Base-by-base conservation (phyloP, 1,284 basidiomycete species). In the Rhizopogon parksii region DNA sequence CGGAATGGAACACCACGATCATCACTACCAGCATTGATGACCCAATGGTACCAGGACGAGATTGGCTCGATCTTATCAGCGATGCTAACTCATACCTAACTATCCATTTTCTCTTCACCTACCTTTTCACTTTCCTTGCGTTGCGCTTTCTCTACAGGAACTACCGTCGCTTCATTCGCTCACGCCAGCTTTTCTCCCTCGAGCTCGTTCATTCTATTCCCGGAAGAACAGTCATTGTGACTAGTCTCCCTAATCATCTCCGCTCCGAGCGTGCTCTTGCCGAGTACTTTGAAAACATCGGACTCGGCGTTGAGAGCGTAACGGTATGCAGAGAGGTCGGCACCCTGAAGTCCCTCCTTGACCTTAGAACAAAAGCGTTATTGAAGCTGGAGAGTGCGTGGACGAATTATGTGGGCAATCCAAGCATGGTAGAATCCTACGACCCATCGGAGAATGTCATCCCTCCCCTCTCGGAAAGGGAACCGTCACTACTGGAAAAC, bases 171-270 rank as follows among this genome's bases (percentile, higher is more conserved):
- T 99, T 95, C 71, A 81, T 98, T 50, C 85, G 85, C n/a, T 83
- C 91, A 2, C 82, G 95, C 1, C 95, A 99, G 64, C 79, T 95
- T 6, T 97, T 94, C 70, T 91, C 91, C 0, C 77, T 98, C 36
- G 92, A 96, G 65, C 81, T 97, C 24, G 92, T 95, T 9, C 91
- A 96, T 63, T 93, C 91, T 8, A 91, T 97, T 37, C 86, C 94
- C 0, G 91, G 94, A 0, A 83, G 95, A 17, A 99, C 95, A 0
- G 90, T 97, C 35, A 81, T 98, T 71, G 81, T 95, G 38, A 87
- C 88, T 4, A 79, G 82, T 48, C 76, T 99, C 0, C 95, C 95
- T 0, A 69, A 70, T 3, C 88, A 95, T 57, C 76, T 99, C 0
- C 83, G 86, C 53, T 83, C 86, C 7, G 94, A 97, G 62, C 80